Conservation (phyloP, 257 asterid species). For the Eucommia ulmoides region DNA sequence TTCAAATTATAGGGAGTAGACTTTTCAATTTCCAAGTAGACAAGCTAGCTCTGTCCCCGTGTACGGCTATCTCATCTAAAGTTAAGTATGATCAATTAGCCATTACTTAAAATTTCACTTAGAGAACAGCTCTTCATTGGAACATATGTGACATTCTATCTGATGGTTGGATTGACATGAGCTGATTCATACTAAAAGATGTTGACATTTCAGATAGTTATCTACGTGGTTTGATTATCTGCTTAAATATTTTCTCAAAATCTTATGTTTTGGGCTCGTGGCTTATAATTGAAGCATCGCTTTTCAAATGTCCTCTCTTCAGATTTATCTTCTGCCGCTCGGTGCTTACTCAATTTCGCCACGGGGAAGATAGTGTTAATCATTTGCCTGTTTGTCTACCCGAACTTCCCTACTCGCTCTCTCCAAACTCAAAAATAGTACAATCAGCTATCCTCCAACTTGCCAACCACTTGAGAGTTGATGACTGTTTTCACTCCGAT, state of each 20-base stretch:
- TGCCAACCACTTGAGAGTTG: constrained; percentile 49
- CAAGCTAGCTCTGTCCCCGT: no score
- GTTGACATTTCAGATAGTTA: not conserved
- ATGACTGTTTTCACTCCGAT: constrained; percentile 42
- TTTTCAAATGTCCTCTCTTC: constrained; percentile 14
- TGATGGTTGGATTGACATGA: not conserved
- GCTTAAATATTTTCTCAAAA: not conserved
- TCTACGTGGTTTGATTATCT: not conserved
- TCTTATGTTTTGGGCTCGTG: not conserved
- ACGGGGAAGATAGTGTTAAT: constrained; percentile 32
- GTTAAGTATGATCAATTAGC: no score
- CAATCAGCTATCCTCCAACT: constrained; percentile 47
- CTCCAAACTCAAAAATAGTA: constrained; percentile 52
- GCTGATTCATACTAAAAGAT: no score
- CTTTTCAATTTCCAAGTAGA: no score
- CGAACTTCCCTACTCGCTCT: constrained; percentile 55
- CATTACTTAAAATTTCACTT: no score
- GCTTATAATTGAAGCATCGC: constrained; percentile 7
- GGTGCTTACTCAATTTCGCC: constrained; percentile 49
- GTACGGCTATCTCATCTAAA: no score
- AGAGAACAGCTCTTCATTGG: not conserved
- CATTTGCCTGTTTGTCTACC: constrained; percentile 74
- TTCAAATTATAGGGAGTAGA: no score
- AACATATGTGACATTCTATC: not conserved
- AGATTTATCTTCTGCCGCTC: constrained; percentile 94